Conservation (phyloP, 768 basidiomycete genomes). For the Pulveroboletus sp. region DNA sequence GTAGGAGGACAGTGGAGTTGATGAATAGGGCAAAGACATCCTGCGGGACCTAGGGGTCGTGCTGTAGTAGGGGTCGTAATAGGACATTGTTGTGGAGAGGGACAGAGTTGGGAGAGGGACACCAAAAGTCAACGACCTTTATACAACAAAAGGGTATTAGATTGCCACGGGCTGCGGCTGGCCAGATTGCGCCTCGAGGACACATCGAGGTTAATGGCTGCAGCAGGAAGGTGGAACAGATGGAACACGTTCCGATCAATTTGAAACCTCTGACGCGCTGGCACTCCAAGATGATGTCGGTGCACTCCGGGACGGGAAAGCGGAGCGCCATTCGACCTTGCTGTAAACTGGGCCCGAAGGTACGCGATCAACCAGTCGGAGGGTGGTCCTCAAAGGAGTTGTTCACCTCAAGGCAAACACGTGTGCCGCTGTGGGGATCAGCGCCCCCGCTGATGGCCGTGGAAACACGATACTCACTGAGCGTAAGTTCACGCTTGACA, state of each 20-base stretch:
- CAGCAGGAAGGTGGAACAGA: conserved; percentile 15
- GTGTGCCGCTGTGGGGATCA: conserved; percentile 7
- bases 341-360: neutral
- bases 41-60: conserved; percentile 31
- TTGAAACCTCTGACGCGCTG: conserved; percentile 15
- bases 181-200: conserved; percentile 28
- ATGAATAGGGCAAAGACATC: conserved; percentile 33
- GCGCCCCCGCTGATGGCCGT: conserved; percentile 12
- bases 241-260: conserved; percentile 10
- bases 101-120: conserved; percentile 7
- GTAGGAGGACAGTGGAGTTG: conserved; percentile 38
- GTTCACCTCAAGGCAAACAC: conserved; percentile 20
- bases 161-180: conserved; percentile 17
- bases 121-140: conserved; percentile 12
- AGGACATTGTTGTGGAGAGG: conserved; percentile 34
- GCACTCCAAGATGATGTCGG: neutral
- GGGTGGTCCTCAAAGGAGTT: too few species aligned
- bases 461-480: neutral
- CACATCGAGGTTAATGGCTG: conserved; percentile 19
- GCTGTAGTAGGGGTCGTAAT: conserved; percentile 41
- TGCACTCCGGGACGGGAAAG: conserved; percentile 8
- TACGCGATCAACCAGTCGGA: neutral
- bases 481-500: neutral
- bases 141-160: conserved; percentile 21
- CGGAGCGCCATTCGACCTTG: conserved; percentile 21